Evolutionary conservation across 2,329 filamentous ascomycete species (phyloP), one percentile per base, ranked within the genome.

Genomic region (Ceratocystis eucalypticola): DNA sequence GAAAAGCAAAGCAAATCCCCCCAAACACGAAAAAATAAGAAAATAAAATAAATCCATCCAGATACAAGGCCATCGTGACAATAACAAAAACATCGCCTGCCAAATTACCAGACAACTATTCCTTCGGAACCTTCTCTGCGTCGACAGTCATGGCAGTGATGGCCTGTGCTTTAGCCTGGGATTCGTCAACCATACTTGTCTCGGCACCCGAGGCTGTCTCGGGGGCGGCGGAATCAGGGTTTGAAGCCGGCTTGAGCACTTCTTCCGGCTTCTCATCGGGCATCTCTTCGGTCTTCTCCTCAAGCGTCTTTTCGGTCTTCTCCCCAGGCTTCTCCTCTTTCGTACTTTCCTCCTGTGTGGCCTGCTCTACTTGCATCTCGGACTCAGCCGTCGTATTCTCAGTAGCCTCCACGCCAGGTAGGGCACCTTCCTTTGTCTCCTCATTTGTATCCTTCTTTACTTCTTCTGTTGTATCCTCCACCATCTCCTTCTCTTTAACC

Each of bases 191-290:
- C 10, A 15, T 41, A 41, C 10, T 41, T 41, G 37, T 41, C 37
- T 41, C 37, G 37, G 37, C 37, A 41, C 37, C 37, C 10, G 37
- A 12, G 37, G 10, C 10, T 41, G 37, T 41, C 37, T 41, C 37
- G 37, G 37, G 12, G 37, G 10, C 2, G 45, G 67, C 66, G 7
- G 70, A 72, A 6, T 25, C 66, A 17, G 63, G 33, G 2, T n/a
- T 48, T 45, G 33, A 28, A 5, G 55, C 70, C 12, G 37, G 37
- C 37, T 41, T 41, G 37, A 41, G 37, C 37, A 41, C 37, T 41
- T 41, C 37, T 41, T 70, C 61, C 30, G 71, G 69, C 37, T 70
- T 70, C 15, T 69, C 68, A 3, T 68, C 62, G 10, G 69, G 65
- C 44, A 69, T 68, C n/a, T 61, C 46, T 55, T 37, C 33, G 5